These are phyloP conservation scores for Rhododendron griersonianum DNA, from an alignment of 148 eudicot genomes.

Conservation along the genomic window DNA sequence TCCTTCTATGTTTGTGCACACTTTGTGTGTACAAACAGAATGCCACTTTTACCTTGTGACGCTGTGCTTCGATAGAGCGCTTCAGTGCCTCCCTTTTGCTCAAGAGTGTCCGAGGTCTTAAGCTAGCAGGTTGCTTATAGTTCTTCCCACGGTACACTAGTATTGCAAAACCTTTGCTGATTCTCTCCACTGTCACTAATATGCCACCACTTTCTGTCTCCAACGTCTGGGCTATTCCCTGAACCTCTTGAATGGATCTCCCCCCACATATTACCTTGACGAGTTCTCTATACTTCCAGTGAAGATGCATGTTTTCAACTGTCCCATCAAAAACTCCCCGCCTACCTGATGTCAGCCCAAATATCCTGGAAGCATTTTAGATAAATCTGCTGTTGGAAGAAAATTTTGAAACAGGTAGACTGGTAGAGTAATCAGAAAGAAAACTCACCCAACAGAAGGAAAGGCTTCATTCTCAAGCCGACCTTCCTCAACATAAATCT, in stretches of 20 bases:
- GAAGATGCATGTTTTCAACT: slow-evolving; percentile 97
- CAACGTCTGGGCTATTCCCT: slow-evolving; percentile 50
- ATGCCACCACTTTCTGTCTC: slow-evolving; percentile 97
- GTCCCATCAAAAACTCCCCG: slow-evolving; percentile 99
- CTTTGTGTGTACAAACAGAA: background rate
- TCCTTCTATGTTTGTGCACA: background rate
- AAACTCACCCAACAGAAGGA: slow-evolving; percentile 77
- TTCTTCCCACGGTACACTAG: slow-evolving; percentile 96
- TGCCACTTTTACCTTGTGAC: slow-evolving; percentile 51
- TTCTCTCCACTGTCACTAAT: slow-evolving; percentile 79
- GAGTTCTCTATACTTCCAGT: slow-evolving; percentile 98
- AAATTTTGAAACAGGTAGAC: background rate
- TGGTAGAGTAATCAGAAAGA: background rate
- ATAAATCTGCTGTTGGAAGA: background rate
- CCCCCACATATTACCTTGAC: slow-evolving; percentile 85
- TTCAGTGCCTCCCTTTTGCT: slow-evolving; percentile 87
- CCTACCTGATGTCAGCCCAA: slow-evolving; percentile 50
- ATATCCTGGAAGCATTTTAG: background rate
- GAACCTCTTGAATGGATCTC: slow-evolving; percentile 63
- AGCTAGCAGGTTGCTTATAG: slow-evolving; percentile 69
- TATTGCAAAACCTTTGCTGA: slow-evolving; percentile 72
- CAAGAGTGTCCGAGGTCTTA: slow-evolving; percentile 79
- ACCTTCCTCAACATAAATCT: slow-evolving; percentile 87
- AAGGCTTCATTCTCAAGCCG: slow-evolving; percentile 91
- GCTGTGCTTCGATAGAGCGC: slow-evolving; percentile 78